These are phyloP conservation scores for Claviceps fusiformis DNA, from an alignment of 2,329 filamentous ascomycete species.

Conservation along the genomic window DNA sequence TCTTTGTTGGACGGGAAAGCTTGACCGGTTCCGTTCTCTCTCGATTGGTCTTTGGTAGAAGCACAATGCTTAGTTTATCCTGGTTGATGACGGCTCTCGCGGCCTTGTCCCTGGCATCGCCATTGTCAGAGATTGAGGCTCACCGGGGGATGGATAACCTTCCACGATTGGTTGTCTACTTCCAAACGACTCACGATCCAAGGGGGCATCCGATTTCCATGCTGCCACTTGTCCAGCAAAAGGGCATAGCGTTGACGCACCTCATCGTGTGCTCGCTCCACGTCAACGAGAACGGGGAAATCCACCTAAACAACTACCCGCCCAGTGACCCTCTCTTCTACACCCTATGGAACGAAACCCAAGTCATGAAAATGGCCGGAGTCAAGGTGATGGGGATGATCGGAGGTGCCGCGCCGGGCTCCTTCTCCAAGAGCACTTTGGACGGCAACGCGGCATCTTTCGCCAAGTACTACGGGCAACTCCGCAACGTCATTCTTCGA, in stretches of 20 bases:
- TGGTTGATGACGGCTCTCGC: not conserved
- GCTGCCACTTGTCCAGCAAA: conserved; percentile 27
- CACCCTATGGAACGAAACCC: conserved; percentile 64
- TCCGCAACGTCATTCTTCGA: conserved; percentile 47
- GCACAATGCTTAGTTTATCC: not conserved
- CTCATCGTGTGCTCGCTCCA: conserved; percentile 75
- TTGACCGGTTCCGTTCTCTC: not conserved
- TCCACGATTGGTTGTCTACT: not conserved
- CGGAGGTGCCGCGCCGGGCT: conserved; percentile 66
- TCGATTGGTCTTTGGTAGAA: not conserved
- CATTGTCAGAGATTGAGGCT: not conserved
- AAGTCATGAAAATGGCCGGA: conserved; percentile 53
- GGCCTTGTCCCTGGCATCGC: not conserved
- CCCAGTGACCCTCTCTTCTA: conserved; percentile 50
- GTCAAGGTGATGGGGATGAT: conserved; percentile 74
- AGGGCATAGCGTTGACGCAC: conserved; percentile 47
- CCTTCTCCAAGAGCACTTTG: conserved; percentile 34
- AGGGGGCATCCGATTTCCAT: conserved; percentile 31
- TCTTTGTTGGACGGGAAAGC: not conserved
- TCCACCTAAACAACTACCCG: conserved; percentile 65
- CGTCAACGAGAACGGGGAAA: conserved; percentile 50
- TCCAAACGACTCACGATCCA: conserved; percentile 19
- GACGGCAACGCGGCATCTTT: conserved; percentile 47
- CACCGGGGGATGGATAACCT: not conserved
- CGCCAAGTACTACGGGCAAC: conserved; percentile 7